Percentiles rank a stretch among this genome's conserved stretches.
Evolutionary conservation across 2,329 filamentous ascomycete genomes (phyloP).

Genomic region (Penicillium digitatum): DNA sequence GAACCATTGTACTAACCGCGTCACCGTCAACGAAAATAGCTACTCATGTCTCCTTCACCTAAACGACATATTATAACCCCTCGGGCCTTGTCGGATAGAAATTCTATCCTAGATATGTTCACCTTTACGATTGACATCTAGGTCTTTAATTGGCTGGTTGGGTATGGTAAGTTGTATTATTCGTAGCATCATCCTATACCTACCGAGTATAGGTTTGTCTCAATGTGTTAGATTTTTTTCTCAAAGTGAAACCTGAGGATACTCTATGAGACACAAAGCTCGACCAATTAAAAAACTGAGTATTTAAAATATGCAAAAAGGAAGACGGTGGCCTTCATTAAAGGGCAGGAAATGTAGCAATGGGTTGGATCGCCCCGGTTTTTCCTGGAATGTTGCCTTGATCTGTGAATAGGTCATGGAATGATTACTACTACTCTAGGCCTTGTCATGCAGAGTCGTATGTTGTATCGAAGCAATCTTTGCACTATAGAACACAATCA

Average conservation of each 20-base stretch:
- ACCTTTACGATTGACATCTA: neutral
- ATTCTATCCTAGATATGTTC: neutral
- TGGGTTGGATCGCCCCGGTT: neutral
- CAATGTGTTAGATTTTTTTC: neutral
- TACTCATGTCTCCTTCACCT: neutral
- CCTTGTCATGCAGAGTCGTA: too few relatives aligned
- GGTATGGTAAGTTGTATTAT: neutral
- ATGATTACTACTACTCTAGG: neutral
- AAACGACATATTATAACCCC: neutral
- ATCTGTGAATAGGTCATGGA: neutral
- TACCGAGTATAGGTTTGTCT: neutral
- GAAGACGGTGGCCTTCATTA: neutral
- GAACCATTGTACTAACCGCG: too few relatives aligned
- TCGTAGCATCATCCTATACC: neutral
- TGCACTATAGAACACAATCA: neutral
- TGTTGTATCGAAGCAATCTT: neutral
- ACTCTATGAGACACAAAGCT: too few relatives aligned
- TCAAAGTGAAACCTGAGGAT: too few relatives aligned
- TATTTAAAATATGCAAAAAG: neutral
- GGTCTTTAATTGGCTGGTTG: neutral
- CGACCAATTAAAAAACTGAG: neutral
- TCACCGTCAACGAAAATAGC: neutral
- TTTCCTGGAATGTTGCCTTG: neutral
- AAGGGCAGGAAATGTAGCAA: neutral
- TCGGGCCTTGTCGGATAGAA: neutral